Evolutionary conservation across 2,329 filamentous ascomycete species (phyloP), one percentile per base, ranked within the genome.

Genomic region (Colletotrichum costaricense): DNA sequence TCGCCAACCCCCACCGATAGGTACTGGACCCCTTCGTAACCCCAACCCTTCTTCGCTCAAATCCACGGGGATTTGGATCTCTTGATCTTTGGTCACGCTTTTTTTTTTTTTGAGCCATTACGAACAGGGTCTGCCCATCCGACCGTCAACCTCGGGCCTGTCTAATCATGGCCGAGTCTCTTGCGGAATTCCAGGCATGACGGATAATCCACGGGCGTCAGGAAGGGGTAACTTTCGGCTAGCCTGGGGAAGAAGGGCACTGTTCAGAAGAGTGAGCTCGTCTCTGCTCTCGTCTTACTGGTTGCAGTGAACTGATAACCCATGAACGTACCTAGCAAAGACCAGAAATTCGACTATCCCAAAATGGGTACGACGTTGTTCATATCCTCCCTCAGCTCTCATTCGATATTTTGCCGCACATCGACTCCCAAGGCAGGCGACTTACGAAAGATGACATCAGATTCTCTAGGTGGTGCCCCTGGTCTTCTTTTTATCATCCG

Each of bases 391-490:
- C 14, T 38, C 46, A 24, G 14, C 28, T 49, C 49, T 42, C 33
- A 5, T 38, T 55, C 58, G 54, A 65, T 54, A 63, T 63, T 46
- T 35, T 49, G 52, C 49, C 42, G 58, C 54, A 52, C 35, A 49
- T 42, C 42, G 33, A 38, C 35, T 33, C 24, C 52, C 58, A 46
- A 38, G 28, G 22, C n/a, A 57, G 49, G 67, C 58, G 67, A 65
- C 11, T 33, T 65, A 62, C 54, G 55, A 42, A 35, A 70, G 67
- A 62, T 62, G 54, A 73, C 60, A 35, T 54, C 54, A 69, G 70
- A 65, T 33, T 65, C 55, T 24, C 42, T 56, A 73, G 46, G 55
- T 38, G 46, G 55, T 38, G 58, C 42, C 42, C 35, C 59, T 59
- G 54, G 54, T 55, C 65, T 46, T 54, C 28, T 30, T n/a, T 55